phyloP scores from a whole-genome alignment of 2,329 filamentous ascomycete species.

The Penicillium sclerotiorum region DNA sequence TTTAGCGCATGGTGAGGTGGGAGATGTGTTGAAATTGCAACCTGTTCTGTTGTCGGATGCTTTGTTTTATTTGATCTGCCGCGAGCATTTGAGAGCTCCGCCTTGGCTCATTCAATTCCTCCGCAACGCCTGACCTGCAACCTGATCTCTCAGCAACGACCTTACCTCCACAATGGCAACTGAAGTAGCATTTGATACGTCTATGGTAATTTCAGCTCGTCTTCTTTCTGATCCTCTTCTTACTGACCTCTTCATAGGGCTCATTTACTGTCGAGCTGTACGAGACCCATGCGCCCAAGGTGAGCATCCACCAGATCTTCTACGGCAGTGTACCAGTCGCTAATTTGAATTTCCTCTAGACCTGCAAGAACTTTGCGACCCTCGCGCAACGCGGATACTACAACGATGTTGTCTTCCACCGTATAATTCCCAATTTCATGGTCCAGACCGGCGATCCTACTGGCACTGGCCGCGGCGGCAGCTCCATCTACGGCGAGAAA shows the following conservation, averaged over 20 bases:
- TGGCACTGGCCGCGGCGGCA: constrained; percentile 85
- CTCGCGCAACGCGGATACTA: constrained; percentile 86
- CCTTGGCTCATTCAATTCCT: constrained; percentile 9
- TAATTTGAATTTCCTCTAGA: constrained; percentile 49
- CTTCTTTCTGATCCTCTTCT: not conserved
- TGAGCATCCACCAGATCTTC: constrained; percentile 25
- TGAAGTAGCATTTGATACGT: constrained; percentile 78
- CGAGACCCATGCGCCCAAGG: constrained; percentile 78
- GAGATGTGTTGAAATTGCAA: not conserved
- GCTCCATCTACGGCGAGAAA: constrained; percentile 87
- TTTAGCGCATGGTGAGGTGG: constrained; percentile 18
- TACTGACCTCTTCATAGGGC: constrained; percentile 59
- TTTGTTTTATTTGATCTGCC: constrained; percentile 13
- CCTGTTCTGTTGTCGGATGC: constrained; percentile 6
- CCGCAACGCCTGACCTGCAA: constrained; percentile 1
- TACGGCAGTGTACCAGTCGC: constrained; percentile 1
- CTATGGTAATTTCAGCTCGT: constrained; percentile 63
- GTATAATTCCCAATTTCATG: constrained; percentile 96
- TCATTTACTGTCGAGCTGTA: constrained; percentile 87
- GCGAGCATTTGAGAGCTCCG: constrained; percentile 21
- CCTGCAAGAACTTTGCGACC: constrained; percentile 83
- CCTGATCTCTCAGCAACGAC: not conserved
- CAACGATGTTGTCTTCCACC: constrained; percentile 82
- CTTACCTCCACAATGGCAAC: constrained; percentile 65
- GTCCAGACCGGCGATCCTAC: constrained; percentile 93